Evolutionary conservation across 345 rosid species (phyloP).

Genomic region (Eucalyptus leucophloia): DNA sequence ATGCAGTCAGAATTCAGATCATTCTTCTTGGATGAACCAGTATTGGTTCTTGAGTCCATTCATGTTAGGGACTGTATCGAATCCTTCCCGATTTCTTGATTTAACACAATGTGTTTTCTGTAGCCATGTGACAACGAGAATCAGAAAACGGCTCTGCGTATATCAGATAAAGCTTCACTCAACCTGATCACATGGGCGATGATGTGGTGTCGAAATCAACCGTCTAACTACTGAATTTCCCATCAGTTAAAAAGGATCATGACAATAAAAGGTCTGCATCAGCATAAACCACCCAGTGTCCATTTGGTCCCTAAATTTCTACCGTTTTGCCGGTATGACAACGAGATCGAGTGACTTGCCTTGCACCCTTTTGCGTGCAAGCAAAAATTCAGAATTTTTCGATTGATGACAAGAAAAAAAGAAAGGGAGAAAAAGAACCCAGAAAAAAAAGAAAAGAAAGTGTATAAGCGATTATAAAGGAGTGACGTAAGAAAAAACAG

Average conservation of each 20-base stretch:
- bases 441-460: background rate
- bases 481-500: background rate
- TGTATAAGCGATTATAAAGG: background rate
- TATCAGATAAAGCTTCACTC: background rate
- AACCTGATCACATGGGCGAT: background rate
- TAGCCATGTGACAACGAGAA: background rate
- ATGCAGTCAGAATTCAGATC: background rate
- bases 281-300: background rate
- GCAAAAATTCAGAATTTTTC: background rate
- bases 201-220: background rate
- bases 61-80: background rate
- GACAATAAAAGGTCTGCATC: background rate
- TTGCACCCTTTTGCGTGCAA: background rate
- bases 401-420: background rate
- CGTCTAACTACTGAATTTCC: background rate
- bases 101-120: background rate
- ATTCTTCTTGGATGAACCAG: background rate
- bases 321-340: background rate
- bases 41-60: background rate
- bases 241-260: background rate
- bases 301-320: background rate
- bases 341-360: background rate
- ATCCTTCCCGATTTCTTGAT: background rate
- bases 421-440: background rate
- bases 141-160: background rate